Evolutionary conservation across 2,329 filamentous ascomycete genomes (phyloP).

Genomic region (Colletotrichum caudatum): DNA sequence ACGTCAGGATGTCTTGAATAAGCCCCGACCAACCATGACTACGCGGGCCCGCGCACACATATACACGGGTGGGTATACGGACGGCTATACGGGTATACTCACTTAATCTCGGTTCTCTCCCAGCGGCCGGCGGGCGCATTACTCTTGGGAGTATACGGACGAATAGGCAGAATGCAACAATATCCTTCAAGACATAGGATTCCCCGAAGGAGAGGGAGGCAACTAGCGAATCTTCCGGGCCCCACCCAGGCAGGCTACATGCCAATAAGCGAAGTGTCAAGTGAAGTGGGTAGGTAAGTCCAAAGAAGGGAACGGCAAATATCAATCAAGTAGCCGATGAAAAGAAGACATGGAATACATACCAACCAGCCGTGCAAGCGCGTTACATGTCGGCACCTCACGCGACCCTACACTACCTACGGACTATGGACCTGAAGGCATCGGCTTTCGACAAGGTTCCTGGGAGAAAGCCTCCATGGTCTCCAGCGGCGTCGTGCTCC

Average conservation of each 20-base stretch:
- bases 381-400: conserved; percentile 1
- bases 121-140: background rate
- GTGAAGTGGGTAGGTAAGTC: background rate
- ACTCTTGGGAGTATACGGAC: background rate
- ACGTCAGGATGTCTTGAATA: background rate
- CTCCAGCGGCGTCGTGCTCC: background rate
- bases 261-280: background rate
- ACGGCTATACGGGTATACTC: background rate
- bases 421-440: background rate
- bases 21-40: background rate
- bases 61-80: background rate
- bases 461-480: background rate
- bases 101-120: background rate
- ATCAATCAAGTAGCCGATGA: background rate
- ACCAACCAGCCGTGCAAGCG: conserved; percentile 12
- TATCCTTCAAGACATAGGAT: background rate
- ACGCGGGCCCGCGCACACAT: background rate
- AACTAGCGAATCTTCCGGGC: conserved; percentile 13
- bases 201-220: conserved; percentile 13
- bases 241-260: conserved; percentile 11
- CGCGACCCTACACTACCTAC: background rate
- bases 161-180: conserved; percentile 8
- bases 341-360: background rate
- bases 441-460: background rate
- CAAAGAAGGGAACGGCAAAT: conserved; percentile 15